Base-by-base conservation (phyloP, 257 asterid species). In the Ajuga chamaepitys region DNA sequence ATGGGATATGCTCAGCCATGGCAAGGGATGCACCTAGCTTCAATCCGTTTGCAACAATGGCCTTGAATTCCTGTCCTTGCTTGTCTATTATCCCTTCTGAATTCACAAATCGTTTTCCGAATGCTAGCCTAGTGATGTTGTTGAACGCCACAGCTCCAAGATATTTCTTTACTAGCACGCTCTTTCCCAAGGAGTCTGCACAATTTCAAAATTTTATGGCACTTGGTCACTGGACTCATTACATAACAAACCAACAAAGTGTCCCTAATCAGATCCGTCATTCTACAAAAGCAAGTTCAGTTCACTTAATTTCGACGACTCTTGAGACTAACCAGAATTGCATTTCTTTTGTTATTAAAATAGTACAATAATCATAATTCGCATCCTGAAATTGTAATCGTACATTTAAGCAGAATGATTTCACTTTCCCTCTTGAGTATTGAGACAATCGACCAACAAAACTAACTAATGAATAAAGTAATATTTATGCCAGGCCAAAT, bases 51-150 rank as follows among this genome's bases (percentile, higher is more conserved):
- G 85, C 73, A 9, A 81, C 83, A n/a, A 87, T 70, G 57, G 83
- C 90, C 82, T 78, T 87, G 80, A 87, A 83, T 66, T 85, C 90
- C 57, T 75, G 77, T 0, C 95, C 95, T 74, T 85, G 96, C 72
- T 82, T 84, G 80, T 84, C 86, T 13, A 81, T 56, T 17, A 76
- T 30, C 41, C 92, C 96, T 45, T 81, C 89, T 0, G 86, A 70
- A 56, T 79, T 82, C 58, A 62, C 74, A 48, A 86, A 88, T 28
- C 90, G 72, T 64, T 84, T 88, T 63, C 92, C 95, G 42, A 84
- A 82, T 9, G 92, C 89, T 50, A 88, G 85, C 44, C 96, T 74
- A 4, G 96, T 86, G 34, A 84, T 88, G 84, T 81, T 86, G 81
- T 84, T 82, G 75, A 83, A 82, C 28, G 96, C 86, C 66, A 81